Conservation (phyloP, 116 monocot genomes). For the Trichopus zeylanicus region DNA sequence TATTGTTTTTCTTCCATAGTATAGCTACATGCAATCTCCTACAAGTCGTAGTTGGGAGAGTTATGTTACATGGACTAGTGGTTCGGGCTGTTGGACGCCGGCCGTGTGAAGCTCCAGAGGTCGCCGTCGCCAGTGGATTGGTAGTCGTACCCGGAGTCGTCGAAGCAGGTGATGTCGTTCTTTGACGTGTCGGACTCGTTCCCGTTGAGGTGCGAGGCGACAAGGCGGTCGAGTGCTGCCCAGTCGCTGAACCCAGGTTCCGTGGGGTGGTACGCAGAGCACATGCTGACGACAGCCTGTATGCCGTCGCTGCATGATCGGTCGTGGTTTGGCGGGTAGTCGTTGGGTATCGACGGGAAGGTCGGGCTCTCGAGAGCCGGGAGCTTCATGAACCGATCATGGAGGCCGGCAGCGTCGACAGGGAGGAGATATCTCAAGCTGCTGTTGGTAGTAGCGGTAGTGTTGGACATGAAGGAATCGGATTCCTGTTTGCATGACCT, state of each 20-base stretch:
- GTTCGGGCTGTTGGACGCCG: background rate
- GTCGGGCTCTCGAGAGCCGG: constrained; percentile 62
- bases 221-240: constrained; percentile 68
- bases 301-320: constrained; percentile 11
- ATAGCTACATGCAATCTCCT: too few relatives aligned
- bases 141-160: background rate
- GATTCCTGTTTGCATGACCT: constrained; percentile 74
- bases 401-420: constrained; percentile 11
- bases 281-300: constrained; percentile 16
- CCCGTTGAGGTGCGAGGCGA: constrained; percentile 22
- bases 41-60: too few relatives aligned
- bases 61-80: too few relatives aligned
- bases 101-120: constrained; percentile 1
- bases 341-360: background rate
- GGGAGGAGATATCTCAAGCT: constrained; percentile 18
- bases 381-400: constrained; percentile 56
- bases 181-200: background rate
- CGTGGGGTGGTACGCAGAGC: background rate
- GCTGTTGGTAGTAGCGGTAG: background rate
- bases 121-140: background rate
- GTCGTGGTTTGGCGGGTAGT: background rate
- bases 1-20: too few relatives aligned
- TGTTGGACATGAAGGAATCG: background rate
- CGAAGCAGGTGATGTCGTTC: constrained; percentile 1
- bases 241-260: constrained; percentile 39